Evolutionary conservation across 2,329 filamentous ascomycete genomes (phyloP), one percentile per base, ranked within the genome.

Genomic region (Cladosporium sp.): DNA sequence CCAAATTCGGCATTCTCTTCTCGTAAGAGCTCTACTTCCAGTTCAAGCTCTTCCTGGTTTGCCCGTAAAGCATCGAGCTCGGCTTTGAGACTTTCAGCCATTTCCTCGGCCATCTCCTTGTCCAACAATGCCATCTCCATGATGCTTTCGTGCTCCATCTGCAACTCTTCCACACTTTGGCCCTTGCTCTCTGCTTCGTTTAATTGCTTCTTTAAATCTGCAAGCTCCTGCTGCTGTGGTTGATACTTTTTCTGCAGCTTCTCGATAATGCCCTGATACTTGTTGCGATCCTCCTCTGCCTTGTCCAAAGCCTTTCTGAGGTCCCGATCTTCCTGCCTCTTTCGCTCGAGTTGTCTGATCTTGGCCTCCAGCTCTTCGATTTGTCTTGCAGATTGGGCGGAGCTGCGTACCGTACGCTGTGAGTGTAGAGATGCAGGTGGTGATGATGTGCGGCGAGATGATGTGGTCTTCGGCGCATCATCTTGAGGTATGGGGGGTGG

Each of bases 91-190:
- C 90, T 88, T 71, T 98, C 95, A 0, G 92, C 90, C 52, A 89
- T 92, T 78, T 97, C 94, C 78, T 99, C 93, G 0, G 95, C 95
- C 91, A 98, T 96, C 78, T 99, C 94, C 54, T 92, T 88, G 76
- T 99, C 95, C 30, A 99, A 82, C 0, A 92, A 90, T 7, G 93
- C 92, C 78, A 95, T 87, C 79, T 99, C 95, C 74, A 97, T 81
- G 7, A 91, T 87, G 3, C 89, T 86, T 34, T 98, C 95, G 77
- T 96, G 89, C 71, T 97, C 93, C 8, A 91, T 90, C 75, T 95
- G 90, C 64, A 90, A 83, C 34, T 85, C 84, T 71, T 94, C 91
- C 2, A 95, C 82, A 26, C 87, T 83, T 65, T 91, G 88, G 24
- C 93, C 83, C 58, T 86, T 87, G 24, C 84, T 79, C 74, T 95